Percentiles rank a stretch among this genome's conserved stretches.
These are phyloP conservation scores for Neurospora sp. DNA, from an alignment of 2,329 filamentous ascomycete genomes.

Conservation along the genomic window DNA sequence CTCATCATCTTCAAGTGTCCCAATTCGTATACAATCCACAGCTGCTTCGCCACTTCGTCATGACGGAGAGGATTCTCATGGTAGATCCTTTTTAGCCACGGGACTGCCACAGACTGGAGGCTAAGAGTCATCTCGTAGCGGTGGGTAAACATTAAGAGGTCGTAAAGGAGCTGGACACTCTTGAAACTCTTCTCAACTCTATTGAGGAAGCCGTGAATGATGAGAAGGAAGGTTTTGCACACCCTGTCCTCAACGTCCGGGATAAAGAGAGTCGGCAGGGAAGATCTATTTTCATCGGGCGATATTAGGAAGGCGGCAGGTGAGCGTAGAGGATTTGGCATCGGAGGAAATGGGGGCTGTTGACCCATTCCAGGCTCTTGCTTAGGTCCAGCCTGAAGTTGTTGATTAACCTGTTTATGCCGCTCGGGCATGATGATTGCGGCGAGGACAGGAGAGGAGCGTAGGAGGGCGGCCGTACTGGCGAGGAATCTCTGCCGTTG, in stretches of 20 bases:
- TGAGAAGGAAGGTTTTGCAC: background rate
- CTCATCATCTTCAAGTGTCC: constrained; percentile 4
- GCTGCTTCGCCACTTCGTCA: background rate
- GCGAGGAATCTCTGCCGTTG: constrained; percentile 4
- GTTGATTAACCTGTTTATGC: background rate
- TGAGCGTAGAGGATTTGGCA: background rate
- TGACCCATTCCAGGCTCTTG: background rate
- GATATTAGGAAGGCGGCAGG: background rate
- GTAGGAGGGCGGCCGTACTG: constrained; percentile 6
- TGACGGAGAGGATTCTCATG: background rate
- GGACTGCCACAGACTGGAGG: constrained; percentile 1
- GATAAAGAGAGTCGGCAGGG: background rate
- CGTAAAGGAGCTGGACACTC: constrained; percentile 1
- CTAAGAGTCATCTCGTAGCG: constrained; percentile 3
- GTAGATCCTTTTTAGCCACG: constrained; percentile 1
- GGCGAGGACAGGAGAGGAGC: background rate
- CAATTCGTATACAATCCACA: constrained; percentile 7
- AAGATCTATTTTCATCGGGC: background rate
- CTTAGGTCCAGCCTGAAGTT: background rate
- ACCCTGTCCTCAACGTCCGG: background rate
- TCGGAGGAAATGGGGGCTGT: background rate
- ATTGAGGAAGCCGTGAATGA: background rate
- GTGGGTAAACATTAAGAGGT: constrained; percentile 1
- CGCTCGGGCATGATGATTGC: background rate
- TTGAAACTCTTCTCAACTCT: background rate